Evolutionary conservation across 805 yeast genomes (phyloP).

Genomic region (Peterozyma toletana): DNA sequence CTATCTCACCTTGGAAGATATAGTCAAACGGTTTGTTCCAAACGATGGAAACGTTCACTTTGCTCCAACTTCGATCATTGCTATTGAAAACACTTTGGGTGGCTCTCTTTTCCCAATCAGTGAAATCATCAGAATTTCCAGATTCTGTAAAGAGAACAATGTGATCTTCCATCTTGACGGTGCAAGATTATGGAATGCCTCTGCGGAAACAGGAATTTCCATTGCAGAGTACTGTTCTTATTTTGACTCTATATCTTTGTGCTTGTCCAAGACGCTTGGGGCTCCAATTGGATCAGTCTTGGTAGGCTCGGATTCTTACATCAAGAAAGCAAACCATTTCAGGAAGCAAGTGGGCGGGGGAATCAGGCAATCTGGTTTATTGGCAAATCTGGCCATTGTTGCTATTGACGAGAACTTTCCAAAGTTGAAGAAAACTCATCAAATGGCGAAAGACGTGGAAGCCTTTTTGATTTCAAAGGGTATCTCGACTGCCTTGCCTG

Average conservation of each 20-base stretch:
- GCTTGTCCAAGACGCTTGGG: slow-evolving; percentile 83
- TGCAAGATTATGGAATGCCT: slow-evolving; percentile 90
- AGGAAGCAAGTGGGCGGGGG: slow-evolving; percentile 93
- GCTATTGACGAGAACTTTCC: slow-evolving; percentile 72
- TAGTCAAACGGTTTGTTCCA: slow-evolving; percentile 46
- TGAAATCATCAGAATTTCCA: slow-evolving; percentile 64
- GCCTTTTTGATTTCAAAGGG: slow-evolving; percentile 44
- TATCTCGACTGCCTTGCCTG: slow-evolving; percentile 59
- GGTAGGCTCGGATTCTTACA: slow-evolving; percentile 56
- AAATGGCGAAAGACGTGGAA: slow-evolving; percentile 41
- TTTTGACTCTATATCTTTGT: slow-evolving; percentile 81
- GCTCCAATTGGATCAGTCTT: slow-evolving; percentile 90
- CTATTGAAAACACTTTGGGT: slow-evolving; percentile 81
- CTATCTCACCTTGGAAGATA: slow-evolving; percentile 75
- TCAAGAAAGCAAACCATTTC: slow-evolving; percentile 72
- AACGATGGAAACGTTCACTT: slow-evolving; percentile 79
- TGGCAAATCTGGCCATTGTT: slow-evolving; percentile 68
- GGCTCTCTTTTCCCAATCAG: slow-evolving; percentile 76
- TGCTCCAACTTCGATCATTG: slow-evolving; percentile 80
- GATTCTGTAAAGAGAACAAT: slow-evolving; percentile 54
- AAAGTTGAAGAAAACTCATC: slow-evolving; percentile 42
- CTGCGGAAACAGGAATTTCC: slow-evolving; percentile 63
- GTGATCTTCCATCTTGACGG: slow-evolving; percentile 81
- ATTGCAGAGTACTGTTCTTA: slow-evolving; percentile 61
- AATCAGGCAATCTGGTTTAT: slow-evolving; percentile 77